Evolutionary conservation across 1,284 basidiomycete species (phyloP), one percentile per base, ranked within the genome.

Genomic region (Prillingera fragicola): DNA sequence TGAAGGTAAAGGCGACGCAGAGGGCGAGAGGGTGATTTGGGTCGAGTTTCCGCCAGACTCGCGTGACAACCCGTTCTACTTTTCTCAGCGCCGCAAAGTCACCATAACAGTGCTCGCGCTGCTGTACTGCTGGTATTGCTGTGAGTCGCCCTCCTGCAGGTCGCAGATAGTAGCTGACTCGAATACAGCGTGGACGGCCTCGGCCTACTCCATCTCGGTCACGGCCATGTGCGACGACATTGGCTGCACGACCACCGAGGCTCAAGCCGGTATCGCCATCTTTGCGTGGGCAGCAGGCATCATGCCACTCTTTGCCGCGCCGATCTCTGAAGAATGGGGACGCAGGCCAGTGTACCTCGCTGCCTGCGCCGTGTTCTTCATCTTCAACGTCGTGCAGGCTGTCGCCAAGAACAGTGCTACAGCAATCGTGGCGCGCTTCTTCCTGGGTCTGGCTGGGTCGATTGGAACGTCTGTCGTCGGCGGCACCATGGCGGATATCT

Each of bases 281-380:
- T 87, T 77, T 63, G 74, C 78, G 5, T 69, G 50, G 57, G 71
- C 59, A 23, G 31, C 31, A 3, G 39, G 41, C 13, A 46, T 85
- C 13, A 75, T 81, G 2, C 86, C 86, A 0, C 75, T 88, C 9
- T 73, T 85, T 3, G 75, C 82, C 1, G 81, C 84, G 0, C 82
- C 85, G 1, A 78, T 87, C 50, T 83, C 81, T 48, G 85, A 87
- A 62, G 85, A 87, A 58, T 80, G 85, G 52, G 85, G 85, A 1
- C 69, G 85, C 26, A 78, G 77, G 40, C 82, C 82, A 23, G 68
- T 86, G 13, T 87, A 86, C 57, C 63, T 85, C 28, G 74, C 69
- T 33, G 80, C 78, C 12, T 74, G 69, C 8, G 57, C 80, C 41
- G 74, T 78, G 4, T 83, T 82, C 60, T 69, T 77, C 43, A 50